Percentiles rank a stretch among this genome's conserved stretches.
These are phyloP conservation scores for Madurella fahalii DNA, from an alignment of 2,329 filamentous ascomycete species.

Conservation along the genomic window DNA sequence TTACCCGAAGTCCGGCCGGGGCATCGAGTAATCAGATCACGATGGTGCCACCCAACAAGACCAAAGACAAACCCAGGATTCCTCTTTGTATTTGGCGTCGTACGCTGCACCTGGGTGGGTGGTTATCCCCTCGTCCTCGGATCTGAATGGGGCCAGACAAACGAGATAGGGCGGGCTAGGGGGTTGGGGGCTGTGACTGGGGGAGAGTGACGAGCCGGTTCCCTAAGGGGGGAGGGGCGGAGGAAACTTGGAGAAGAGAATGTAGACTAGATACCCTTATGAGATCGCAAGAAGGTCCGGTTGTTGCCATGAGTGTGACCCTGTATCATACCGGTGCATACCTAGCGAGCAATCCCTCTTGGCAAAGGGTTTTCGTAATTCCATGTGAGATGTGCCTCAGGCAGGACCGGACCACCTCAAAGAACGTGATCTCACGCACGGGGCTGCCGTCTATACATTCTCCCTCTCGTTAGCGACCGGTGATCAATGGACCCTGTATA, in stretches of 20 bases:
- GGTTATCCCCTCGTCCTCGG: not conserved
- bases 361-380: too few relatives aligned
- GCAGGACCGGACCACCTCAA: too few relatives aligned
- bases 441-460: too few relatives aligned
- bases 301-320: not conserved
- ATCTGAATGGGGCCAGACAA: not conserved
- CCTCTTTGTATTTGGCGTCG: not conserved
- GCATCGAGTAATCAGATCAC: not conserved
- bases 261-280: constrained; percentile 26
- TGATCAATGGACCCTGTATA: too few relatives aligned
- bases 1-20: not conserved
- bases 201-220: too few relatives aligned
- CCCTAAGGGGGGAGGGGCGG: not conserved
- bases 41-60: not conserved
- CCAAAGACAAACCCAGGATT: not conserved
- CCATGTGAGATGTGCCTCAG: too few relatives aligned
- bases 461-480: too few relatives aligned
- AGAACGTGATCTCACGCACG: too few relatives aligned
- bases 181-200: too few relatives aligned
- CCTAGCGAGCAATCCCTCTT: too few relatives aligned
- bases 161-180: too few relatives aligned
- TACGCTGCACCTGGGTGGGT: not conserved
- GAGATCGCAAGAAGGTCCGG: not conserved
- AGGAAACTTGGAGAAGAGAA: constrained; percentile 3
- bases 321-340: too few relatives aligned